Conservation (phyloP, 306 rosid genomes). For the Albizia julibrissin region DNA sequence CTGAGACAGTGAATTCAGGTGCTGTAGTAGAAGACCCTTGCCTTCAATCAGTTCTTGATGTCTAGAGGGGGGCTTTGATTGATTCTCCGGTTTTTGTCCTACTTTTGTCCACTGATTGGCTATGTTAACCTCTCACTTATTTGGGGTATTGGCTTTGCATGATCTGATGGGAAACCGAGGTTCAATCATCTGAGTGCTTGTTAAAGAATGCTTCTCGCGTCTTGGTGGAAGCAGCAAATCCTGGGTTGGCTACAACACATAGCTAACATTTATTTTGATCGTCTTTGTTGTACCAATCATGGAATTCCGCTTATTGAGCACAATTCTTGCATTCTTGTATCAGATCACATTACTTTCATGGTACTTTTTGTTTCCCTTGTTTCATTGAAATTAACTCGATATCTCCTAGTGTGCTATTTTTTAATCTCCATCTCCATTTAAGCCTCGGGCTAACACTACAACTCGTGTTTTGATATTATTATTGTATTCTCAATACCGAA, state of each 20-base stretch:
- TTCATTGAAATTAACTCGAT: background rate
- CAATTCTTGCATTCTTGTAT: conserved; percentile 30
- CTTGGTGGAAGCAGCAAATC: conserved; percentile 7
- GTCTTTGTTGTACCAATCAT: conserved; percentile 22
- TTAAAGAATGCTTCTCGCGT: background rate
- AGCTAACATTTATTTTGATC: conserved; percentile 34
- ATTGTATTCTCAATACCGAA: background rate
- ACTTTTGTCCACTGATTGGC: conserved; percentile 31
- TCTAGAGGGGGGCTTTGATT: conserved; percentile 17
- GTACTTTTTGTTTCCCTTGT: background rate
- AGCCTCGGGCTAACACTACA: too few relatives aligned
- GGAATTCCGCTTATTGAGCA: conserved; percentile 25
- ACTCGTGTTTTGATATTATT: too few relatives aligned
- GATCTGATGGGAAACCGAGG: conserved; percentile 26
- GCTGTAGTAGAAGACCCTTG: conserved; percentile 36
- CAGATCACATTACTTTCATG: conserved; percentile 20
- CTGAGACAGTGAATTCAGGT: conserved; percentile 39
- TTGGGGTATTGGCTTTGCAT: conserved; percentile 27
- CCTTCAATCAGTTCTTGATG: conserved; percentile 39
- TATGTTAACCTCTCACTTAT: conserved; percentile 33
- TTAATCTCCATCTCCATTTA: background rate
- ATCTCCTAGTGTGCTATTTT: background rate
- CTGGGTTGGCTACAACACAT: conserved; percentile 7
- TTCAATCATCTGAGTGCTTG: conserved; percentile 15
- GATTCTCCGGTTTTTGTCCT: conserved; percentile 30